These are phyloP conservation scores for Claviceps monticola DNA, from an alignment of 2,329 filamentous ascomycete species.

Conservation along the genomic window DNA sequence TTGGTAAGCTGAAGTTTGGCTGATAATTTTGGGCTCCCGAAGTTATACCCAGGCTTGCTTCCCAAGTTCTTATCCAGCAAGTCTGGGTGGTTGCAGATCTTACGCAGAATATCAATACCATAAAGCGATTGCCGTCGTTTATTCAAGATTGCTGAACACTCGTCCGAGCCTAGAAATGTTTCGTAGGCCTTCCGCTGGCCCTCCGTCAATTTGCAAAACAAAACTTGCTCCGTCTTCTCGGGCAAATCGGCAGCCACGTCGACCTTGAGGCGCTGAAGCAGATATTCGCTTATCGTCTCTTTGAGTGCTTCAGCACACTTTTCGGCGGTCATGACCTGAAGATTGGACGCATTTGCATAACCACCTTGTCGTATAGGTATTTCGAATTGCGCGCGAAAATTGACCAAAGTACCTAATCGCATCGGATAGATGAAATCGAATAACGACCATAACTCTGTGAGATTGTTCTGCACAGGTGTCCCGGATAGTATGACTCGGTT, in stretches of 20 bases:
- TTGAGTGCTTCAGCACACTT: constrained; percentile 91
- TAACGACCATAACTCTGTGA: constrained; percentile 88
- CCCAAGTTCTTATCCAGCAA: constrained; percentile 50
- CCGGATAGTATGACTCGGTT: constrained; percentile 90
- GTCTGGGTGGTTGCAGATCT: constrained; percentile 97
- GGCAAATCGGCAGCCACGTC: constrained; percentile 90
- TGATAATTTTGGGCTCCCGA: constrained; percentile 65
- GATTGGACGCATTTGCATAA: constrained; percentile 86
- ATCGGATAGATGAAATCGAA: constrained; percentile 98
- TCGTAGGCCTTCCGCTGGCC: constrained; percentile 70
- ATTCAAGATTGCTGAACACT: constrained; percentile 70
- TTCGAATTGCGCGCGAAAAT: constrained; percentile 84
- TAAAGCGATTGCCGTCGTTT: constrained; percentile 68
- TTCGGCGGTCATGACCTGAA: constrained; percentile 87
- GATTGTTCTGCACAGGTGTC: constrained; percentile 94
- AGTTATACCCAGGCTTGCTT: constrained; percentile 52
- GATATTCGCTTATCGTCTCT: constrained; percentile 83
- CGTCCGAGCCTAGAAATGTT: constrained; percentile 65
- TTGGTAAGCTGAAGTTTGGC: constrained; percentile 96
- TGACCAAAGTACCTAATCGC: constrained; percentile 81
- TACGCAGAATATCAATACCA: constrained; percentile 82
- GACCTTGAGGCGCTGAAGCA: constrained; percentile 81
- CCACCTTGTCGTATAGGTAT: constrained; percentile 87
- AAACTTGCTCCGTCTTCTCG: constrained; percentile 88
- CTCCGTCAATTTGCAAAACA: constrained; percentile 82